Base-by-base conservation (phyloP, 148 eudicot genomes). In the Amaranthus palmeri region DNA sequence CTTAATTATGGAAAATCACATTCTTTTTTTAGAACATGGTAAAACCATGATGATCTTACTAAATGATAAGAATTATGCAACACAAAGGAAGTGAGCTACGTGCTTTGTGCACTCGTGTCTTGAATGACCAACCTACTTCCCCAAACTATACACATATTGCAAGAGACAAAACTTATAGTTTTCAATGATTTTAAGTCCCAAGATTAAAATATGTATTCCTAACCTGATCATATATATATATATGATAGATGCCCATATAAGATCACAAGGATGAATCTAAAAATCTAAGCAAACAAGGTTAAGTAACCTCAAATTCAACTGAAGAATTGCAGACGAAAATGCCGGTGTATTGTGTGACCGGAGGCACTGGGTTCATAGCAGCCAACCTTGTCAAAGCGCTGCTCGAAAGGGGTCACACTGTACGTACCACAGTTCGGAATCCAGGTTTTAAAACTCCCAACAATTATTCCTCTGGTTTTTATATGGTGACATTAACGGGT, bases 351-450 rank as follows among this genome's bases (percentile, higher is more conserved):
- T 91, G 97, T 70, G 96, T 93, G 51, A 93, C 98, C 4, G 98
- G 98, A 17, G 98, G 98, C 17, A 89, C 97, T 0, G 98, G 98
- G 6, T 86, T 93, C 74, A 89, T 93, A 68, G 98, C 92, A 67
- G 85, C 92, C 51, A 83, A 89, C 83, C 76, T 93, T 4, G 84
- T 91, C 54, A 89, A 88, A 64, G 77, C 90, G 1, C 77, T 93
- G 74, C 85, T 93, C 13, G 82, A 86, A 53, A 76, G 74, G 54
- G 98, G 98, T 43, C 83, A 93, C 54, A 68, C 51, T 17, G 98
- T 93, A 15, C 84, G 96, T 49, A 83, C 96, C 63, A 93, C 97
- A 0, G 98, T 86, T 4, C 79, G 98, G 60, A 82, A 93, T 81
- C 97, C 98, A 74, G 98, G 98, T 93, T 77, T 25, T 15, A 65